Percentiles rank a stretch among this genome's conserved stretches.
phyloP scores from a whole-genome alignment of 2,329 filamentous ascomycete species.

The Aspergillus sp. region DNA sequence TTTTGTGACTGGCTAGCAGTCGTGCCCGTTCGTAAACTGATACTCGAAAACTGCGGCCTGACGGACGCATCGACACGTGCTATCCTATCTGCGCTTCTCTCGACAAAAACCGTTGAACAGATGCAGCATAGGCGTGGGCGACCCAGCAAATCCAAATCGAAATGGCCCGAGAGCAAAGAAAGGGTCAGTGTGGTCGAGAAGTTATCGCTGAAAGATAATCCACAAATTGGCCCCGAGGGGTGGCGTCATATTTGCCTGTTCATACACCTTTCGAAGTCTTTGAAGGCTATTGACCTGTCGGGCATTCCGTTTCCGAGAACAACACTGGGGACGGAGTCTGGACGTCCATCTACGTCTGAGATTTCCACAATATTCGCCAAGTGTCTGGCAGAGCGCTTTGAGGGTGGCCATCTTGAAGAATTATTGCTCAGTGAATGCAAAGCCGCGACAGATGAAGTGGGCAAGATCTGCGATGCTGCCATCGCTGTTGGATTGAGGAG shows the following conservation, averaged over 20 bases:
- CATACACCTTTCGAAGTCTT: constrained; percentile 76
- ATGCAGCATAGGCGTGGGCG: constrained; percentile 43
- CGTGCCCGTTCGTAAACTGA: constrained; percentile 77
- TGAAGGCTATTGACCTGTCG: constrained; percentile 80
- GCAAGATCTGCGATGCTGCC: constrained; percentile 72
- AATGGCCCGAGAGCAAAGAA: constrained; percentile 23
- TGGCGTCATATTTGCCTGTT: constrained; percentile 91
- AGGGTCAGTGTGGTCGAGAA: constrained; percentile 68
- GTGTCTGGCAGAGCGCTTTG: constrained; percentile 67
- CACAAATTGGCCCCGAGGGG: constrained; percentile 71
- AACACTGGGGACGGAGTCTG: too few species aligned
- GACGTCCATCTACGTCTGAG: constrained; percentile 32
- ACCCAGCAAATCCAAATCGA: constrained; percentile 29
- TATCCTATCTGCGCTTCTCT: constrained; percentile 74
- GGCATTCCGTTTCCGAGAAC: constrained; percentile 66
- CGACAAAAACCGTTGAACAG: constrained; percentile 60
- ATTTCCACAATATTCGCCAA: constrained; percentile 61
- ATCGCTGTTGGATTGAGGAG: constrained; percentile 67
- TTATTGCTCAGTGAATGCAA: constrained; percentile 74
- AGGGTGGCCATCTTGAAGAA: constrained; percentile 68
- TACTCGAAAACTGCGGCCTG: constrained; percentile 79
- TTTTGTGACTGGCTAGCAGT: constrained; percentile 90
- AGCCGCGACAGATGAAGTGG: constrained; percentile 61
- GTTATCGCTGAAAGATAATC: constrained; percentile 80
- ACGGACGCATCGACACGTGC: constrained; percentile 81